A percentile compares a stretch with the other conserved stretches of the same genome.
Evolutionary conservation across 257 asterid species (phyloP).

Genomic region (Leptodermis oblonga): DNA sequence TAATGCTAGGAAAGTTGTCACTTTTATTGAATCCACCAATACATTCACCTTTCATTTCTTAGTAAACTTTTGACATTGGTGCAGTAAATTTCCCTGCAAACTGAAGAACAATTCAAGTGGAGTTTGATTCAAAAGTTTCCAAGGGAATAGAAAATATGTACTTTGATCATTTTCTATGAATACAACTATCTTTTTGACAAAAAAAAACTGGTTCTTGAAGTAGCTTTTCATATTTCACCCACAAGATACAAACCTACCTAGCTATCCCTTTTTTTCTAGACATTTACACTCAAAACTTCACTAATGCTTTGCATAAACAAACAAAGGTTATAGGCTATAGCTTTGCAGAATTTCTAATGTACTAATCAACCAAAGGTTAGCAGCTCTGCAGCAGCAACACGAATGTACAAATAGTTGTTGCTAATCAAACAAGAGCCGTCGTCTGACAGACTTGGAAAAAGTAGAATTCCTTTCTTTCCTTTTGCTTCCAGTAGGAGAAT

Average conservation of each 20-base stretch:
- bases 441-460: conserved; percentile 69
- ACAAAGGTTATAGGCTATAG: too few relatives aligned
- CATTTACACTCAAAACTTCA: background rate
- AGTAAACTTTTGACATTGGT: too few relatives aligned
- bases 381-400: background rate
- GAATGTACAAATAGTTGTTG: background rate
- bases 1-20: too few relatives aligned
- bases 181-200: too few relatives aligned
- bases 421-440: conserved; percentile 65
- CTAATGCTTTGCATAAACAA: background rate
- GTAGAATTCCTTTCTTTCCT: conserved; percentile 36
- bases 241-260: too few relatives aligned
- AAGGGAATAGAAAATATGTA: too few relatives aligned
- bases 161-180: too few relatives aligned
- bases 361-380: background rate
- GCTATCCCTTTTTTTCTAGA: background rate
- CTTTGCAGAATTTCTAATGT: background rate
- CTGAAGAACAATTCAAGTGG: too few relatives aligned
- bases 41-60: too few relatives aligned
- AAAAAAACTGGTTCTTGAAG: background rate
- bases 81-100: too few relatives aligned
- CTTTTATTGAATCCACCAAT: too few relatives aligned
- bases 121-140: too few relatives aligned
- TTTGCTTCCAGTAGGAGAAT: conserved; percentile 39
- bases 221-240: background rate